These are phyloP conservation scores for Echites panduratus DNA, from an alignment of 257 asterid species.

Conservation along the genomic window DNA sequence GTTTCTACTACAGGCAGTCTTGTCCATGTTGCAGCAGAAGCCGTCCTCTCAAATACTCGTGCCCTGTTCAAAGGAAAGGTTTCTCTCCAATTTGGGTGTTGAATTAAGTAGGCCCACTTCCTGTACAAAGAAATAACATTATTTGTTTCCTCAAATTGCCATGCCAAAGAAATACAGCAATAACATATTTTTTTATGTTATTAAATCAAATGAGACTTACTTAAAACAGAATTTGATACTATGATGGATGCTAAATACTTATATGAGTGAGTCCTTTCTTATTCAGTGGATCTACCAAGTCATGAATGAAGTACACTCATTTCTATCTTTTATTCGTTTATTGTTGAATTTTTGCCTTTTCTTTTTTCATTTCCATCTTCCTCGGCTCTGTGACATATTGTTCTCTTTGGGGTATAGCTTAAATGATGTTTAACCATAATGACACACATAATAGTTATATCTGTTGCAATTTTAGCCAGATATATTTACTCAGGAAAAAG, in stretches of 20 bases:
- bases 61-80: constrained; percentile 59
- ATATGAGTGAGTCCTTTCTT: not conserved
- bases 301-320: not conserved
- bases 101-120: constrained; percentile 65
- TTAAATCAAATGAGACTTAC: not conserved
- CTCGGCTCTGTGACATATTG: not conserved
- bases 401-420: not conserved
- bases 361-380: not conserved
- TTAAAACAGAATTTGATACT: not conserved
- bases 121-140: constrained; percentile 28
- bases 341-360: too few relatives aligned
- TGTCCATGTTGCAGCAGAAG: constrained; percentile 48
- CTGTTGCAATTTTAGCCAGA: not conserved
- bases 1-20: constrained; percentile 20
- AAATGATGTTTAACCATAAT: not conserved
- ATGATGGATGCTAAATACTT: not conserved
- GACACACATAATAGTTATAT: not conserved
- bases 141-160: not conserved
- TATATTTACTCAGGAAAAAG: too few relatives aligned
- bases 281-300: not conserved
- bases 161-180: not conserved
- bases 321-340: too few relatives aligned
- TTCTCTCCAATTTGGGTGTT: constrained; percentile 65
- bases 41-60: constrained; percentile 55
- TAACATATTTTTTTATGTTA: not conserved